Percentiles rank a stretch among this genome's conserved stretches.
These are phyloP conservation scores for Ganoderma lucidum DNA, from an alignment of 1,284 basidiomycete species.

Conservation along the genomic window DNA sequence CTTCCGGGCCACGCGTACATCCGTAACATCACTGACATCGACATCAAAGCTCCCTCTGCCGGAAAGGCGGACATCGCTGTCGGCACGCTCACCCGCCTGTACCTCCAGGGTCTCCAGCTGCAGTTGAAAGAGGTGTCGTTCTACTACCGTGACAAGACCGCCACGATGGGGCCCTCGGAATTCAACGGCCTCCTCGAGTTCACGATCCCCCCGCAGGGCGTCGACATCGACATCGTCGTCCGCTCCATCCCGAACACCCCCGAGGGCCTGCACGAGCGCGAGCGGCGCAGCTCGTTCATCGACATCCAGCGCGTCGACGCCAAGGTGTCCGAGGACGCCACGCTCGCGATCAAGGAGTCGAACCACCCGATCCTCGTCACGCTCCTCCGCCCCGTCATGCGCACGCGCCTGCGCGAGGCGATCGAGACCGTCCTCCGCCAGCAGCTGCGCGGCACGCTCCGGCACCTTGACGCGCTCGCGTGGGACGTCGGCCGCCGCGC, in stretches of 20 bases:
- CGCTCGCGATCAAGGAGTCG: conserved; percentile 59
- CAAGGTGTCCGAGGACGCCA: conserved; percentile 58
- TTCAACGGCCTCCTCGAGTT: conserved; percentile 69
- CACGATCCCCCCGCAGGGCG: conserved; percentile 66
- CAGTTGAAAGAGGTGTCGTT: conserved; percentile 70
- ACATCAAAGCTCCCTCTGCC: conserved; percentile 59
- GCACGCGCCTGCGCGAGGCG: conserved; percentile 60
- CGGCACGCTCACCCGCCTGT: conserved; percentile 69
- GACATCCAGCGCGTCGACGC: conserved; percentile 62
- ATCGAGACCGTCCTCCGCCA: conserved; percentile 62
- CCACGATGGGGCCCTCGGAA: conserved; percentile 58
- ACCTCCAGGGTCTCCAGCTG: conserved; percentile 68
- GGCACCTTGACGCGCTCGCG: conserved; percentile 59
- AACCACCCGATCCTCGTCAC: conserved; percentile 68
- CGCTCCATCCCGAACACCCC: conserved; percentile 63
- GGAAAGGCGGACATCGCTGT: conserved; percentile 53
- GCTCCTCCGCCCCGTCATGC: conserved; percentile 68
- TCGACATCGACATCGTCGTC: conserved; percentile 71
- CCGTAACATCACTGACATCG: conserved; percentile 76
- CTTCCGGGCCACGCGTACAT: conserved; percentile 76
- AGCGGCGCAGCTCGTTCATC: conserved; percentile 57
- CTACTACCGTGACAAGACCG: conserved; percentile 69
- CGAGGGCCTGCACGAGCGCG: conserved; percentile 50
- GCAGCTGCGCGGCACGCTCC: conserved; percentile 57
- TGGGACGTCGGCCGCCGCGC: conserved; percentile 64